Evolutionary conservation across 768 basidiomycete species (phyloP).

Genomic region (Chiua virens): DNA sequence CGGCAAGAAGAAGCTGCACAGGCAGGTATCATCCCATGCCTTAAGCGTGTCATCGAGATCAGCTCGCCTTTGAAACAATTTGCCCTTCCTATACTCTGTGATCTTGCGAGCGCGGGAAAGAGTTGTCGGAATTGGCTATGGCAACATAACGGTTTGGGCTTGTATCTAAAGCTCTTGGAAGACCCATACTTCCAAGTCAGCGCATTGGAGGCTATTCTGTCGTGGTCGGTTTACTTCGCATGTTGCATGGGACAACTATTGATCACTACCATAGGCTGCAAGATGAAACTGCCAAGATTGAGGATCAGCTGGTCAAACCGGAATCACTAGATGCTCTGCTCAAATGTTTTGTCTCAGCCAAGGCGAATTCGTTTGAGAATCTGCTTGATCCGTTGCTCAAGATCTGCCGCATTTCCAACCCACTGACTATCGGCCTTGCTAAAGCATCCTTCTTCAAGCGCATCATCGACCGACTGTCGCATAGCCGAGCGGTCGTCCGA

Average conservation of each 20-base stretch:
- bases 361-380: conserved; percentile 90
- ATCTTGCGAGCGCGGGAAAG: conserved; percentile 93
- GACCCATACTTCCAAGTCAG: conserved; percentile 93
- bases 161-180: conserved; percentile 76
- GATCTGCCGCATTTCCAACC: conserved; percentile 77
- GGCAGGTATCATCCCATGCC: conserved; percentile 89
- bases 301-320: conserved; percentile 77
- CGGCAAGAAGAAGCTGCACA: conserved; percentile 97
- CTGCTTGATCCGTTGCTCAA: conserved; percentile 91
- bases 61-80: conserved; percentile 96
- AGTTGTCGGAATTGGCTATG: conserved; percentile 85
- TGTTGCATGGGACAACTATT: neutral
- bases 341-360: conserved; percentile 78
- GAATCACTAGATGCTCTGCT: conserved; percentile 67
- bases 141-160: conserved; percentile 86
- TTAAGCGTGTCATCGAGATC: conserved; percentile 85
- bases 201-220: conserved; percentile 85
- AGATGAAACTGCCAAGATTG: conserved; percentile 92
- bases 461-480: conserved; percentile 75
- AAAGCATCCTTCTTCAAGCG: conserved; percentile 84
- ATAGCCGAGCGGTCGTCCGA: conserved; percentile 81
- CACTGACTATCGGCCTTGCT: conserved; percentile 73
- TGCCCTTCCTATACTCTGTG: conserved; percentile 94
- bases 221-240: conserved; percentile 59
- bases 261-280: conserved; percentile 64